These are phyloP conservation scores for Colletotrichum viniferum DNA, from an alignment of 2,329 filamentous ascomycete genomes.

Conservation along the genomic window DNA sequence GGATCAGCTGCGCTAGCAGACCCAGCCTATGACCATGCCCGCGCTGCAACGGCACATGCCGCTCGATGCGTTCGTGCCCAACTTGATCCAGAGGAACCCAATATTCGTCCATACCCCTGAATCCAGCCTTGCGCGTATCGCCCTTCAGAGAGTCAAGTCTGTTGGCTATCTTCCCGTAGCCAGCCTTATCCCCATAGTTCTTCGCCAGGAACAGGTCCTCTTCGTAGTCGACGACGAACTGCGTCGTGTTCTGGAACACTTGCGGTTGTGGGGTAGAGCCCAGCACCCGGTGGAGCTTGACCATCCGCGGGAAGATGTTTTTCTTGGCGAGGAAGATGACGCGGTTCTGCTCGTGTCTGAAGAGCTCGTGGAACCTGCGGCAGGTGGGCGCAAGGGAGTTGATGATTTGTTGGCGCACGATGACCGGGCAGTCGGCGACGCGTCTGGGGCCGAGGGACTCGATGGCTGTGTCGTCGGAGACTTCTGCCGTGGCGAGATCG, in stretches of 20 bases:
- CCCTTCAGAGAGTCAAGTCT: not conserved
- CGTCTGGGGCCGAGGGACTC: not conserved
- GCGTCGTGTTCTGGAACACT: not conserved
- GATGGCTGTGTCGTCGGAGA: not conserved
- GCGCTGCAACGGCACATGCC: not conserved
- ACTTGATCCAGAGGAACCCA: not conserved
- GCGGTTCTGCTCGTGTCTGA: not conserved
- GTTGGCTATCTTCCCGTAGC: not conserved
- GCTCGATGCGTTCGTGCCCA: accelerated
- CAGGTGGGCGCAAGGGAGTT: not conserved
- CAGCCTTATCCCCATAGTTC: not conserved
- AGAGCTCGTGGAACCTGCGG: not conserved
- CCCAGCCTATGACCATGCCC: not conserved
- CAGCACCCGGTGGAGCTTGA: not conserved
- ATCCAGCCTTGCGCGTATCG: not conserved
- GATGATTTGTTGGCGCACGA: not conserved
- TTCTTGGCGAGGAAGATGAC: not conserved
- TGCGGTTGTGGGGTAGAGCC: accelerated
- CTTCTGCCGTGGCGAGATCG: not conserved
- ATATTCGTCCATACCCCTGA: not conserved
- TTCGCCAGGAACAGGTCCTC: not conserved
- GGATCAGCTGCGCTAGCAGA: not conserved
- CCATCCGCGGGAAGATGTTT: not conserved
- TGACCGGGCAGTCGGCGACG: not conserved
- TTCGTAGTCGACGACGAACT: not conserved